Conservation (phyloP, 164 flowering plant species). For the Pachysandra terminalis region DNA sequence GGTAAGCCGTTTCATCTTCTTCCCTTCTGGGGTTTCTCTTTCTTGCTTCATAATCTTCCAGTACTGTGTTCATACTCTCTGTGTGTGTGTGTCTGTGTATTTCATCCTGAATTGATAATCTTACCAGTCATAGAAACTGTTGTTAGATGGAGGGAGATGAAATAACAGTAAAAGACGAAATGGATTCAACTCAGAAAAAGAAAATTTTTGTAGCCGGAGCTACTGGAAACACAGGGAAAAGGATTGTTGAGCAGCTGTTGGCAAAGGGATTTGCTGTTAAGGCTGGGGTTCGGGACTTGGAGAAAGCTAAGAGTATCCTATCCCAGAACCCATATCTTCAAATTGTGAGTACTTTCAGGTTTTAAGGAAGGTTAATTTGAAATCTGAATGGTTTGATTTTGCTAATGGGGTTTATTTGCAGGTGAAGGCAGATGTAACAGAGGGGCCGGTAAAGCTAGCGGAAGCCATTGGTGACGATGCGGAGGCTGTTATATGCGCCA, state of each 20-base stretch:
- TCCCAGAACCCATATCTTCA: conserved; percentile 51
- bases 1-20: conserved; percentile 2
- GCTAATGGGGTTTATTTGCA: conserved; percentile 18
- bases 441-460: conserved; percentile 66
- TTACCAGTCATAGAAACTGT: too few relatives aligned
- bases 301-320: conserved; percentile 53
- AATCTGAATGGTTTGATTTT: background rate
- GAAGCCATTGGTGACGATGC: conserved; percentile 86
- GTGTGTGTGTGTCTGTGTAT: background rate
- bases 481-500: conserved; percentile 88
- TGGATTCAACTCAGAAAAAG: conserved; percentile 30
- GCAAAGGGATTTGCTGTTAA: conserved; percentile 80
- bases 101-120: background rate
- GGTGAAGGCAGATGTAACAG: conserved; percentile 95
- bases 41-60: background rate
- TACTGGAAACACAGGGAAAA: conserved; percentile 81
- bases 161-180: conserved; percentile 32
- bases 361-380: background rate
- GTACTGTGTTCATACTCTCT: too few relatives aligned
- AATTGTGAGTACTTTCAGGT: conserved; percentile 41
- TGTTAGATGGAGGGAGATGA: conserved; percentile 62
- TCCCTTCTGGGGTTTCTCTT: background rate
- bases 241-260: conserved; percentile 81
- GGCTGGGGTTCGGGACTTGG: conserved; percentile 87
- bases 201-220: conserved; percentile 94